Evolutionary conservation across 2,329 filamentous ascomycete genomes (phyloP).

Genomic region (Ceratocystis lukuohia): DNA sequence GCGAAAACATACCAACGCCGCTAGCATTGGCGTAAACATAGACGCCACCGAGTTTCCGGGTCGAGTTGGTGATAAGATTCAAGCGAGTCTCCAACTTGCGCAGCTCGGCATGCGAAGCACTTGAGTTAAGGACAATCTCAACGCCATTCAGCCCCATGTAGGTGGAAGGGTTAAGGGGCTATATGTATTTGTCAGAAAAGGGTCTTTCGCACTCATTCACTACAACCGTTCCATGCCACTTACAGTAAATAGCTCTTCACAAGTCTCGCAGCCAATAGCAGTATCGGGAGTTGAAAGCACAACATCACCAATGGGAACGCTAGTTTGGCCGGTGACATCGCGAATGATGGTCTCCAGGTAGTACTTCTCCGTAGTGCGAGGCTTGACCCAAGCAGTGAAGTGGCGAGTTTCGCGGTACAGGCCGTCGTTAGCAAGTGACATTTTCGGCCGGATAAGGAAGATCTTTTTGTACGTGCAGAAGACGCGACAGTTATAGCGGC

Average conservation of each 20-base stretch:
- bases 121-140: slow-evolving; percentile 25
- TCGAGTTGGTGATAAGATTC: slow-evolving; percentile 52
- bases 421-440: slow-evolving; percentile 28
- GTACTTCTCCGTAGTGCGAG: slow-evolving; percentile 28
- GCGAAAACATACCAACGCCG: slow-evolving; percentile 20
- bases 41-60: slow-evolving; percentile 45
- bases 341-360: slow-evolving; percentile 27
- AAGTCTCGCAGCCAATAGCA: slow-evolving; percentile 31
- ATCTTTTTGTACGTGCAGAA: slow-evolving; percentile 26
- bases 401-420: slow-evolving; percentile 30
- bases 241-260: slow-evolving; percentile 28
- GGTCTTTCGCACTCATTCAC: not conserved
- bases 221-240: not conserved
- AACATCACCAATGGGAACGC: slow-evolving; percentile 31
- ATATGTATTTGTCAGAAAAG: too few species aligned
- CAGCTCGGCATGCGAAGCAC: slow-evolving; percentile 35
- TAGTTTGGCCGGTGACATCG: slow-evolving; percentile 26
- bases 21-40: slow-evolving; percentile 34
- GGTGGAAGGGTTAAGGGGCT: slow-evolving; percentile 33
- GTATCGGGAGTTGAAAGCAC: slow-evolving; percentile 30
- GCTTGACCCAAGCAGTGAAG: slow-evolving; percentile 31
- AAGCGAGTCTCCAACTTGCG: slow-evolving; percentile 52
- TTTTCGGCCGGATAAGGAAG: slow-evolving; percentile 22
- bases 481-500: slow-evolving; percentile 29
- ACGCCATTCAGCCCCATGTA: slow-evolving; percentile 53